These are phyloP conservation scores for Arthrinium puccinioides DNA, from an alignment of 2,329 filamentous ascomycete species.

Conservation along the genomic window DNA sequence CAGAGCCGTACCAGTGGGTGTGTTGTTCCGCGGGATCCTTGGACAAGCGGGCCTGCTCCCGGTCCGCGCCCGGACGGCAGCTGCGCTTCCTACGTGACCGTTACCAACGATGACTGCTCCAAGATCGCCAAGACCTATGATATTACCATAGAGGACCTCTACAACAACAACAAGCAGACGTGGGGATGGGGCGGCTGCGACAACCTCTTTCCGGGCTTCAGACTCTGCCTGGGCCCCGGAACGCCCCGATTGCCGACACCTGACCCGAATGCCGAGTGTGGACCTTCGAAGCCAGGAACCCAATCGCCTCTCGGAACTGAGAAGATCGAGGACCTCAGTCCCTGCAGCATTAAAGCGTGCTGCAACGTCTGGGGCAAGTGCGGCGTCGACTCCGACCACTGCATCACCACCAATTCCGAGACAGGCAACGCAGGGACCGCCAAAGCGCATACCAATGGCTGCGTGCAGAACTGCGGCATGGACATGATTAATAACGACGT, in stretches of 20 bases:
- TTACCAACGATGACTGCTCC: constrained; percentile 25
- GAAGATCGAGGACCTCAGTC: constrained; percentile 16
- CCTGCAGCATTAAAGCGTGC: constrained; percentile 30
- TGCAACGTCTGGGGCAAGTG: constrained; percentile 33
- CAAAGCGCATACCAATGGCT: constrained; percentile 15
- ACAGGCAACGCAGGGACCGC: constrained; percentile 27
- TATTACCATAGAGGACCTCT: constrained; percentile 23
- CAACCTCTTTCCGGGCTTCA: constrained; percentile 5
- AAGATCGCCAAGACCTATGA: constrained; percentile 21
- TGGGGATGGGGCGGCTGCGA: constrained; percentile 31
- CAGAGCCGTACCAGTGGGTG: neutral
- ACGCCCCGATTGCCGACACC: constrained; percentile 7
- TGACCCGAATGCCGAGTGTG: constrained; percentile 6
- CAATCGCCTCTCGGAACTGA: constrained; percentile 3
- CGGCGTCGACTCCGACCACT: constrained; percentile 15
- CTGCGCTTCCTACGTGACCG: constrained; percentile 20
- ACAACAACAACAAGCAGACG: constrained; percentile 29
- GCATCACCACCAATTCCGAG: constrained; percentile 10
- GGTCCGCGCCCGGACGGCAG: neutral
- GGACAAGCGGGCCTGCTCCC: neutral
- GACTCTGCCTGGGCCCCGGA: constrained; percentile 8
- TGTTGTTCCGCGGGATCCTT: neutral
- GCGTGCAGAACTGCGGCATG: constrained; percentile 33
- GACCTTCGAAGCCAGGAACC: constrained; percentile 9
- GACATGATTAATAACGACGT: constrained; percentile 21